Conservation (phyloP, 306 rosid genomes). For the Cicer chorassanicum region DNA sequence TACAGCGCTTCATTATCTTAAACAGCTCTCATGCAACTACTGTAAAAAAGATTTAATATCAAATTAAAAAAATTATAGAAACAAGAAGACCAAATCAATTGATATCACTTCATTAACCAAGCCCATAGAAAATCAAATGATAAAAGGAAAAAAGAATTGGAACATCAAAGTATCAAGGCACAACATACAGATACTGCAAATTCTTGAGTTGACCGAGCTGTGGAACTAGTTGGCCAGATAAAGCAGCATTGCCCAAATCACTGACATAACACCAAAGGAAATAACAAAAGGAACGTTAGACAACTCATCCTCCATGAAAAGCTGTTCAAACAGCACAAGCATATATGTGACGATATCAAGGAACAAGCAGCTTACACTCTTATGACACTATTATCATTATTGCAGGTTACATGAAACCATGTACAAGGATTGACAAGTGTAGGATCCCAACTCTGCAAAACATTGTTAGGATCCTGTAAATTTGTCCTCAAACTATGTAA, state of each 20-base stretch:
- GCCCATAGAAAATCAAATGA: constrained; percentile 11
- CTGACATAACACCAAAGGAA: constrained; percentile 52
- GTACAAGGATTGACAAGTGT: constrained; percentile 98
- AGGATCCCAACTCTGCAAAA: constrained; percentile 99
- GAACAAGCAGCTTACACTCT: constrained; percentile 77
- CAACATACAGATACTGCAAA: constrained; percentile 90
- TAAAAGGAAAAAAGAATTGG: constrained; percentile 25
- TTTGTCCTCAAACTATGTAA: constrained; percentile 88
- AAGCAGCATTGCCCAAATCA: constrained; percentile 96
- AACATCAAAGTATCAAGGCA: constrained; percentile 36
- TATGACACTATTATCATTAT: constrained; percentile 95
- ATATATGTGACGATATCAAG: constrained; percentile 24
- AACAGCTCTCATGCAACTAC: neutral
- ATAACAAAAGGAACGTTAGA: constrained; percentile 45
- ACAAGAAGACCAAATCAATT: neutral
- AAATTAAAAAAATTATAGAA: neutral
- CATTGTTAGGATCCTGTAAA: constrained; percentile 92
- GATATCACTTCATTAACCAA: constrained; percentile 18
- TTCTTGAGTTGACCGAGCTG: constrained; percentile 97
- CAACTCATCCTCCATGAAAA: constrained; percentile 22
- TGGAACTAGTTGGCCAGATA: constrained; percentile 94
- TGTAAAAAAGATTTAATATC: neutral
- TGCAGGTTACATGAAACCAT: constrained; percentile 99
- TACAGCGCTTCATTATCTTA: neutral
- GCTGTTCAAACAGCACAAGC: constrained; percentile 28